Evolutionary conservation across 352 stramenopile species (phyloP).

Genomic region (Globisporangium cystogenes): DNA sequence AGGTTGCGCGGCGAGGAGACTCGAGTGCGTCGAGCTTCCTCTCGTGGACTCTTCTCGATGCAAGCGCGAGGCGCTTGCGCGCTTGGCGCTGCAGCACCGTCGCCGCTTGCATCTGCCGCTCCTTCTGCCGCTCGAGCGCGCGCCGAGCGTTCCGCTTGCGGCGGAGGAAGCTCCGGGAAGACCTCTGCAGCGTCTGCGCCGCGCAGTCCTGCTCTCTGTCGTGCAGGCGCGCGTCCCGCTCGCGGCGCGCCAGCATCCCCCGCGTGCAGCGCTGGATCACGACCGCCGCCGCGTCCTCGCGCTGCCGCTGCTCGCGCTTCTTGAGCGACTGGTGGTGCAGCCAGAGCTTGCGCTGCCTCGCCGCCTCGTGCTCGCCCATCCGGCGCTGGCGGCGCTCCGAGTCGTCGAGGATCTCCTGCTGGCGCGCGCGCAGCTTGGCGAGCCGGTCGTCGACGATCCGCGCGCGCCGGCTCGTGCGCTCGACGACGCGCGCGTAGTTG

Average conservation of each 20-base stretch:
- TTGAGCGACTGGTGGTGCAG: constrained; percentile 42
- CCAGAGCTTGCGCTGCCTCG: constrained; percentile 41
- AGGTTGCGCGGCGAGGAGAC: background rate
- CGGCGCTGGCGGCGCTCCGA: constrained; percentile 31
- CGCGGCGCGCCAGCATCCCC: constrained; percentile 26
- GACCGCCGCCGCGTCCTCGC: constrained; percentile 29
- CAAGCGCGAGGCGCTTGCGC: constrained; percentile 15
- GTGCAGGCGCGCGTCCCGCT: constrained; percentile 1
- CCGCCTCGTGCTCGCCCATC: constrained; percentile 31
- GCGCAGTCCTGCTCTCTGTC: constrained; percentile 19
- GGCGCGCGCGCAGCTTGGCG: constrained; percentile 32
- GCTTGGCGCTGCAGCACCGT: constrained; percentile 40
- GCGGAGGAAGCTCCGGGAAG: constrained; percentile 24
- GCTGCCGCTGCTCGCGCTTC: constrained; percentile 29
- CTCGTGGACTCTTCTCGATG: constrained; percentile 10
- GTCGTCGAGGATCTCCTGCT: constrained; percentile 36
- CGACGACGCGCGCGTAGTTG: constrained; percentile 57
- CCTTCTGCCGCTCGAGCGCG: constrained; percentile 13
- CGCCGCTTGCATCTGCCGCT: constrained; percentile 34
- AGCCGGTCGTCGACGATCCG: constrained; percentile 42
- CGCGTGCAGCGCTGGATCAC: constrained; percentile 35
- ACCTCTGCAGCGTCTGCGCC: constrained; percentile 25
- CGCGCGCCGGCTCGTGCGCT: constrained; percentile 41
- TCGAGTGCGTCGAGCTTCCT: constrained; percentile 1
- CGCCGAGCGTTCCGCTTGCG: constrained; percentile 16